Evolutionary conservation across 73 alveolate genomes (phyloP).

Genomic region (Paramecium bursaria): DNA sequence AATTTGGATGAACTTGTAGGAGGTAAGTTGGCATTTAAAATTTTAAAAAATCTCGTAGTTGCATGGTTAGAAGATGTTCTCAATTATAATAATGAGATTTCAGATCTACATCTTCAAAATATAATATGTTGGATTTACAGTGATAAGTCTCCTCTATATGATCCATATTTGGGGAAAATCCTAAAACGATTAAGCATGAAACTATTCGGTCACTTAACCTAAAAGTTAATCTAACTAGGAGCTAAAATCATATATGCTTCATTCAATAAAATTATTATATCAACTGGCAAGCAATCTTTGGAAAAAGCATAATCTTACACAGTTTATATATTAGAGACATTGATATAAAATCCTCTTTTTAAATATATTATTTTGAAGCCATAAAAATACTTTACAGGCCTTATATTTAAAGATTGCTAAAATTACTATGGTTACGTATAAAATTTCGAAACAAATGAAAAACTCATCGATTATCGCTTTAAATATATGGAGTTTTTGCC

Average conservation of each 20-base stretch:
- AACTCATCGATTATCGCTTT: neutral
- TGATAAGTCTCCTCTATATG: slow-evolving; percentile 53
- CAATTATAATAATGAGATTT: neutral
- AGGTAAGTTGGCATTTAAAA: slow-evolving; percentile 56
- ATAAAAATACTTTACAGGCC: slow-evolving; percentile 47
- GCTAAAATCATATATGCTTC: slow-evolving; percentile 58
- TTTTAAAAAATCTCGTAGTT: slow-evolving; percentile 22
- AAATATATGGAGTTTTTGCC: slow-evolving; percentile 56
- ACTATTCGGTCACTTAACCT: slow-evolving; percentile 22
- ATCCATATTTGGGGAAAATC: slow-evolving; percentile 57
- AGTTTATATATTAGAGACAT: slow-evolving; percentile 20
- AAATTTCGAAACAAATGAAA: neutral
- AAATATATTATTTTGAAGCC: slow-evolving; percentile 25
- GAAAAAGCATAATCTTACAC: slow-evolving; percentile 50
- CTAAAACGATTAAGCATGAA: slow-evolving; percentile 47
- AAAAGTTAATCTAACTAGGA: slow-evolving; percentile 52
- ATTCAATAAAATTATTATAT: slow-evolving; percentile 38
- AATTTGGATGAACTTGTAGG: slow-evolving; percentile 62
- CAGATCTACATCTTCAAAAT: slow-evolving; percentile 52
- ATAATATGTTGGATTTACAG: slow-evolving; percentile 57
- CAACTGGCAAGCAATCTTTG: slow-evolving; percentile 49
- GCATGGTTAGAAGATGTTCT: slow-evolving; percentile 50
- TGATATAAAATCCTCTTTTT: slow-evolving; percentile 12
- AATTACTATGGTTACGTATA: slow-evolving; percentile 40
- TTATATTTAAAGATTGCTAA: slow-evolving; percentile 57